These are phyloP conservation scores for Pyrenopolyporus hunteri DNA, from an alignment of 495 filamentous ascomycete genomes.

Conservation along the genomic window DNA sequence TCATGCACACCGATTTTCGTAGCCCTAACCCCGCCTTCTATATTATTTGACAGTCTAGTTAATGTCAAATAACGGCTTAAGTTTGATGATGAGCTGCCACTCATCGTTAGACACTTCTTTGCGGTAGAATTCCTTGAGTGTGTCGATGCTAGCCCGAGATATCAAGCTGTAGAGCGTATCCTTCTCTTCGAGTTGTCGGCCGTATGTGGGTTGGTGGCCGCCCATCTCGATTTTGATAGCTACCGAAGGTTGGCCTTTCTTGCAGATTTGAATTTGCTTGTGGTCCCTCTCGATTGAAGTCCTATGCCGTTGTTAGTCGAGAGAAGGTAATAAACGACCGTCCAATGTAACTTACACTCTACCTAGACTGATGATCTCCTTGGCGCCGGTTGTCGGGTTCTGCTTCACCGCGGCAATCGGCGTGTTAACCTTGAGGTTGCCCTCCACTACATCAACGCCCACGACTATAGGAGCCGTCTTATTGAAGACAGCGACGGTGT, in stretches of 20 bases:
- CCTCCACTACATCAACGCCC: conserved; percentile 93
- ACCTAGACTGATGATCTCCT: conserved; percentile 82
- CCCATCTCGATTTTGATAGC: conserved; percentile 97
- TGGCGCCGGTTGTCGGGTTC: conserved; percentile 76
- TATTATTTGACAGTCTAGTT: conserved; percentile 50
- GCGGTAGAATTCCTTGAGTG: conserved; percentile 94
- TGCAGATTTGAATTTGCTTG: conserved; percentile 88
- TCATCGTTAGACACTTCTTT: conserved; percentile 91
- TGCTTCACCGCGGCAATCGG: conserved; percentile 84
- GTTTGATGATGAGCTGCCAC: conserved; percentile 88
- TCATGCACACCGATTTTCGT: neutral
- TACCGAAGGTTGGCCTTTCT: conserved; percentile 94
- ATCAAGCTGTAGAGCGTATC: conserved; percentile 88
- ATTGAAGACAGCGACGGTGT: conserved; percentile 93
- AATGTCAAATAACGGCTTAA: conserved; percentile 95
- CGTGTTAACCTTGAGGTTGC: conserved; percentile 81
- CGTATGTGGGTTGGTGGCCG: conserved; percentile 91
- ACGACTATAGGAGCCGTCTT: conserved; percentile 96
- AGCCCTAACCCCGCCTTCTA: neutral
- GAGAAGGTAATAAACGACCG: conserved; percentile 10
- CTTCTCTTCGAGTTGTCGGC: conserved; percentile 92
- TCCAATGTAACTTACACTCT: conserved; percentile 80
- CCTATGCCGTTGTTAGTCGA: conserved; percentile 52
- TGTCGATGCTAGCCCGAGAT: conserved; percentile 86
- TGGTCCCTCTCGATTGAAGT: conserved; percentile 96